A percentile compares a stretch with the other conserved stretches of the same genome.
Evolutionary conservation across 345 rosid species (phyloP).

Genomic region (Aquilaria sinensis): DNA sequence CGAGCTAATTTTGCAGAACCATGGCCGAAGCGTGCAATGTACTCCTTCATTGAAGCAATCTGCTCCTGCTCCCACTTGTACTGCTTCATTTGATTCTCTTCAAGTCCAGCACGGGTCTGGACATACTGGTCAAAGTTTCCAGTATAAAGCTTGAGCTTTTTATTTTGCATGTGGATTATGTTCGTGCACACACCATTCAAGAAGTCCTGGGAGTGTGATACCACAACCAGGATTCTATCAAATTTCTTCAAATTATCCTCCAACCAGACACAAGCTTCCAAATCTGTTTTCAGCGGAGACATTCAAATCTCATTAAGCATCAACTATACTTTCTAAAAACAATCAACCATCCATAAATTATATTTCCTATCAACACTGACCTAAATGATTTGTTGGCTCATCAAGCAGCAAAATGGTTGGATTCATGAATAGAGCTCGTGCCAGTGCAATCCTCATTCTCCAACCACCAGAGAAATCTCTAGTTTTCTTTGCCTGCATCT

Average conservation of each 20-base stretch:
- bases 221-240: slow-evolving; percentile 87
- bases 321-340: too few relatives aligned
- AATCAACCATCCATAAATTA: too few relatives aligned
- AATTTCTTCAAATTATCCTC: slow-evolving; percentile 91
- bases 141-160: slow-evolving; percentile 65
- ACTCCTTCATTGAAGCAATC: slow-evolving; percentile 94
- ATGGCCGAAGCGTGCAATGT: slow-evolving; percentile 97
- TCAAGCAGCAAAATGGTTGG: slow-evolving; percentile 94
- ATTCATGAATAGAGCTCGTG: slow-evolving; percentile 89
- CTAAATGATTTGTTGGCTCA: slow-evolving; percentile 97
- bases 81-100: slow-evolving; percentile 99
- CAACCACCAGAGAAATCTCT: slow-evolving; percentile 98
- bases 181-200: slow-evolving; percentile 95
- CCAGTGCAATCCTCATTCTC: slow-evolving; percentile 99
- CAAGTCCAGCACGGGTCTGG: slow-evolving; percentile 92
- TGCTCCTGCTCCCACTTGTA: slow-evolving; percentile 99
- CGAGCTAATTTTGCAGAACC: slow-evolving; percentile 99
- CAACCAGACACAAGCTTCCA: slow-evolving; percentile 99
- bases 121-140: slow-evolving; percentile 96
- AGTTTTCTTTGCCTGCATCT: slow-evolving; percentile 90
- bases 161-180: slow-evolving; percentile 97
- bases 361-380: slow-evolving; percentile 22
- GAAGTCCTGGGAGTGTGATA: slow-evolving; percentile 98
- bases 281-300: slow-evolving; percentile 44
- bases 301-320: background rate